Percentiles rank a stretch among this genome's conserved stretches.
These are phyloP conservation scores for Ophiostoma ips DNA, from an alignment of 2,329 filamentous ascomycete genomes.

Conservation along the genomic window DNA sequence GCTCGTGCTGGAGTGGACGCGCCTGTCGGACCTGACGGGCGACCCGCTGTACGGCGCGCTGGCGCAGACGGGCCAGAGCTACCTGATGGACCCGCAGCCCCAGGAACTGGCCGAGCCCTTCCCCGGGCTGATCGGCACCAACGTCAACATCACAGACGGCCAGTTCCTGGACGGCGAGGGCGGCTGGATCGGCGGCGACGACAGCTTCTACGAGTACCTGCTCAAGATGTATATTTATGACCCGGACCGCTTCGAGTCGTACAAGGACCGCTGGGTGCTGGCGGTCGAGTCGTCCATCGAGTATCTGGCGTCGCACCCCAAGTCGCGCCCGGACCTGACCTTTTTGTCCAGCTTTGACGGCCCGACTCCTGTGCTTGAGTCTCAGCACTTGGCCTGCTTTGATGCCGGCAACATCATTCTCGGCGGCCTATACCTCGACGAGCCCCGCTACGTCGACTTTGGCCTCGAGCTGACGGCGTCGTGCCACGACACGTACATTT, in stretches of 20 bases:
- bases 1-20: conserved; percentile 73
- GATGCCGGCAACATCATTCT: conserved; percentile 76
- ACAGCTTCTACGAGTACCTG: conserved; percentile 80
- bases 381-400: conserved; percentile 59
- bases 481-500: conserved; percentile 60
- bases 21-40: conserved; percentile 60
- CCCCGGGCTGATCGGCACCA: conserved; percentile 59
- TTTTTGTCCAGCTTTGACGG: conserved; percentile 50
- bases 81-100: conserved; percentile 55
- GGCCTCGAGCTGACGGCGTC: conserved; percentile 57
- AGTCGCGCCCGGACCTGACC: conserved; percentile 52
- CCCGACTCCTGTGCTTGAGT: conserved; percentile 27
- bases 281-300: conserved; percentile 65
- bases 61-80: conserved; percentile 51
- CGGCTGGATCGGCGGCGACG: conserved; percentile 63
- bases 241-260: conserved; percentile 42
- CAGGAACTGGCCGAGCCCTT: conserved; percentile 47
- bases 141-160: conserved; percentile 51
- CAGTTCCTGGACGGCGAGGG: conserved; percentile 52
- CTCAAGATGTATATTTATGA: conserved; percentile 88
- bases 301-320: conserved; percentile 56
- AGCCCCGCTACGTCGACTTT: conserved; percentile 55
- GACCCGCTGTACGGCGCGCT: conserved; percentile 52
- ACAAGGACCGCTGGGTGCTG: conserved; percentile 60
- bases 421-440: conserved; percentile 54